Conservation (phyloP, 257 asterid species). For the Lantana camara region DNA sequence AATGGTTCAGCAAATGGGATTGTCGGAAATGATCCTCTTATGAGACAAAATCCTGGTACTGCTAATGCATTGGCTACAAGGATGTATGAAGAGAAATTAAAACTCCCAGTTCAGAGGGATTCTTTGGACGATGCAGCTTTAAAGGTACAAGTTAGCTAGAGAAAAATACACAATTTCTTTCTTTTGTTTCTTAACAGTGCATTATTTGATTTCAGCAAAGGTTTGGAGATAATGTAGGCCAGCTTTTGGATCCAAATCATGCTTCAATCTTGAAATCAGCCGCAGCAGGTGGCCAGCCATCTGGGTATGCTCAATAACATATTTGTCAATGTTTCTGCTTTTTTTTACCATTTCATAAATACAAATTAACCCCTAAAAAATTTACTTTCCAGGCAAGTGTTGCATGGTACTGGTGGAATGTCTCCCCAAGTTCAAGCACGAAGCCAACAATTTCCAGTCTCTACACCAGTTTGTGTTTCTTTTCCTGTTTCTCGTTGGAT, state of each 20-base stretch:
- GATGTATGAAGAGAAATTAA: conserved; percentile 89
- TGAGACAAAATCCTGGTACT: conserved; percentile 83
- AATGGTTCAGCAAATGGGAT: conserved; percentile 83
- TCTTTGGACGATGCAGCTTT: conserved; percentile 86
- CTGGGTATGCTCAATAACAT: conserved; percentile 61
- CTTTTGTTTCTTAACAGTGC: conserved; percentile 17
- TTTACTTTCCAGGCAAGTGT: conserved; percentile 66
- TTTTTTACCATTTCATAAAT: not conserved
- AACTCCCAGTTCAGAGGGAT: conserved; percentile 79
- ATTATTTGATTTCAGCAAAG: conserved; percentile 71
- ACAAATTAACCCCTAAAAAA: too few relatives aligned
- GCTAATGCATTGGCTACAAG: conserved; percentile 84
- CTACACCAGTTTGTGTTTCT: conserved; percentile 72
- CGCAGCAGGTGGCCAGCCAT: conserved; percentile 76
- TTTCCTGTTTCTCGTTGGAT: conserved; percentile 19
- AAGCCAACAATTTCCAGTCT: conserved; percentile 91
- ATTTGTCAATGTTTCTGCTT: conserved; percentile 10
- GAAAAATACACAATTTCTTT: not conserved
- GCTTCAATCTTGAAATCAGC: conserved; percentile 89
- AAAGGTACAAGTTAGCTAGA: conserved; percentile 53
- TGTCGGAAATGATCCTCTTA: conserved; percentile 74
- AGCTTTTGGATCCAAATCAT: conserved; percentile 81
- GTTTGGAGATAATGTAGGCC: conserved; percentile 79
- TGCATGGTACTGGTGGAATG: conserved; percentile 85
- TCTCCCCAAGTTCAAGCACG: conserved; percentile 92